These are phyloP conservation scores for Mesembryanthemum crystallinum DNA, from an alignment of 148 eudicot species.

Conservation along the genomic window DNA sequence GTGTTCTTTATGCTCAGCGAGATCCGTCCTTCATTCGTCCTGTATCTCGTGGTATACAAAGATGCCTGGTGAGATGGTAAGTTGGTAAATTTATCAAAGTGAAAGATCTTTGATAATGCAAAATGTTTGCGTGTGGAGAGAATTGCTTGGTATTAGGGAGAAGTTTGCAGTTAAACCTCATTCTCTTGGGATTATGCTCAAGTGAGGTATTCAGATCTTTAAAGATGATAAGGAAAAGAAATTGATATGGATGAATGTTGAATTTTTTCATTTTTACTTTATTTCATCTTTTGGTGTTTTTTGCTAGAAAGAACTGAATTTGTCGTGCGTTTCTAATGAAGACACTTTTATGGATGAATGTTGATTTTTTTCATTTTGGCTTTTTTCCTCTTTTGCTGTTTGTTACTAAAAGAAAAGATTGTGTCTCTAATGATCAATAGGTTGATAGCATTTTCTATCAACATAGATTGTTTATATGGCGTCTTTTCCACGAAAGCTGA, in stretches of 20 bases:
- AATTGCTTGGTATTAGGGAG: not conserved
- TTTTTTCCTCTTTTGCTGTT: not conserved
- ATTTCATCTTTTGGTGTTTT: not conserved
- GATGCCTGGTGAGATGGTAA: constrained; percentile 98
- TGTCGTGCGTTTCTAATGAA: no score
- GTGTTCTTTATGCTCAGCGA: constrained; percentile 79
- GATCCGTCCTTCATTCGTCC: constrained; percentile 94
- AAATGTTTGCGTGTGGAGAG: no score
- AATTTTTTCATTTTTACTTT: not conserved
- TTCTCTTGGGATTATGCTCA: not conserved
- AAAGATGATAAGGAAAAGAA: not conserved
- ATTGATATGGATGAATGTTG: not conserved
- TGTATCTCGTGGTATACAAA: constrained; percentile 66
- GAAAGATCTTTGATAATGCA: no score
- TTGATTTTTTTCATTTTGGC: no score
- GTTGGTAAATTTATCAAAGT: constrained; percentile 1
- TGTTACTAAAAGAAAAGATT: not conserved
- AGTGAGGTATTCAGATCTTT: not conserved
- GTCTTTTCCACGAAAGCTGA: not conserved
- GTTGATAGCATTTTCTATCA: not conserved
- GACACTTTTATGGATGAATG: no score
- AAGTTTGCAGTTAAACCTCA: not conserved
- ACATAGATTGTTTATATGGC: not conserved
- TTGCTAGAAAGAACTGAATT: not conserved
- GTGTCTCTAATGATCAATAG: not conserved